Percentiles rank a stretch among this genome's conserved stretches.
phyloP scores from a whole-genome alignment of 2,329 filamentous ascomycete genomes.

The Coniella vitis region DNA sequence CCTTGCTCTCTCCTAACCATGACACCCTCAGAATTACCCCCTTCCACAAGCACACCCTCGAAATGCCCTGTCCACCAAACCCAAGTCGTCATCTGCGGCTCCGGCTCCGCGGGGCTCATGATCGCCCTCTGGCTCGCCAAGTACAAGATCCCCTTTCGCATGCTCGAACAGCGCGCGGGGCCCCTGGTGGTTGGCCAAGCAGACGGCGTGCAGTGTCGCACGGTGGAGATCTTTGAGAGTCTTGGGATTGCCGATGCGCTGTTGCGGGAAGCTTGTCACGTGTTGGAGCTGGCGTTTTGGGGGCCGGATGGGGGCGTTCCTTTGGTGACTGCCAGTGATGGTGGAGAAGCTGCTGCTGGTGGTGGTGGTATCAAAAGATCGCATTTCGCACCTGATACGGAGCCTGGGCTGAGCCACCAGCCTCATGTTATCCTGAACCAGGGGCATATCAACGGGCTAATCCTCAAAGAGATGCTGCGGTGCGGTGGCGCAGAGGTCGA shows the following conservation, averaged over 20 bases:
- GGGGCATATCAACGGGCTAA: conserved; percentile 45
- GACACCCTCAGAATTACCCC: too few relatives aligned
- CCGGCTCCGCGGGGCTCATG: conserved; percentile 55
- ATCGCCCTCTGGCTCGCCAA: conserved; percentile 55
- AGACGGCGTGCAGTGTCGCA: conserved; percentile 55
- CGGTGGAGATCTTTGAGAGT: conserved; percentile 56
- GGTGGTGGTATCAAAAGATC: conserved; percentile 36
- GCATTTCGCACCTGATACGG: conserved; percentile 45
- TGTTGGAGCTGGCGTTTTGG: conserved; percentile 54
- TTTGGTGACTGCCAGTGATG: not conserved
- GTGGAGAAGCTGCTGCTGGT: not conserved
- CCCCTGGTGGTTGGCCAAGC: conserved; percentile 54
- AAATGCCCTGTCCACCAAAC: conserved; percentile 1
- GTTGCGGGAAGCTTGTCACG: conserved; percentile 50
- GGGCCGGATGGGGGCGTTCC: conserved; percentile 25
- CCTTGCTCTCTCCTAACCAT: too few relatives aligned
- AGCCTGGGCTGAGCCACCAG: conserved; percentile 43
- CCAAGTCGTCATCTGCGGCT: conserved; percentile 55
- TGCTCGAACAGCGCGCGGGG: conserved; percentile 50
- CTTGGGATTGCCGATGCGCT: conserved; percentile 49
- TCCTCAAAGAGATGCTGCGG: conserved; percentile 44
- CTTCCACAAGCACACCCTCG: too few relatives aligned
- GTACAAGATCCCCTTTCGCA: conserved; percentile 46
- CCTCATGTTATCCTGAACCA: conserved; percentile 53
- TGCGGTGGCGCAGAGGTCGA: conserved; percentile 35